Evolutionary conservation across 2,329 filamentous ascomycete genomes (phyloP).

Genomic region (Trichoderma sp.): DNA sequence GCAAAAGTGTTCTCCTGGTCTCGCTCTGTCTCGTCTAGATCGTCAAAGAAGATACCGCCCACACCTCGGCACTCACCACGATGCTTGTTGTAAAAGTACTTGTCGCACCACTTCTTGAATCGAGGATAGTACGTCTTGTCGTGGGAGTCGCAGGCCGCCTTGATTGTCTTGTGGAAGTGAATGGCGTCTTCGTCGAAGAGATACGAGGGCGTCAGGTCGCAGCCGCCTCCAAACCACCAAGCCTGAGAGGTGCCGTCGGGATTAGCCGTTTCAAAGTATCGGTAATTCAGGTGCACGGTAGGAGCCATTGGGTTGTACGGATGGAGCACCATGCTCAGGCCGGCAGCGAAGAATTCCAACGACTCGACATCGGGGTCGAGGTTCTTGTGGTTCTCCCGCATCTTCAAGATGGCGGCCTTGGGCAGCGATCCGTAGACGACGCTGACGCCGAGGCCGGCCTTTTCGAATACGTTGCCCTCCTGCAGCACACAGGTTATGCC

Average conservation of each 20-base stretch:
- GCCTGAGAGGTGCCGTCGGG: constrained; percentile 75
- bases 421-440: constrained; percentile 92
- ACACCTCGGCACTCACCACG: constrained; percentile 81
- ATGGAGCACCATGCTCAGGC: constrained; percentile 88
- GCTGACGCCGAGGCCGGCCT: constrained; percentile 91
- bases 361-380: constrained; percentile 74
- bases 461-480: constrained; percentile 95
- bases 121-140: constrained; percentile 86
- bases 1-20: constrained; percentile 87
- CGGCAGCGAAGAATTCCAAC: constrained; percentile 92
- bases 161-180: constrained; percentile 93
- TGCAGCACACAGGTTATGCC: constrained; percentile 94
- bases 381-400: constrained; percentile 93
- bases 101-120: constrained; percentile 98
- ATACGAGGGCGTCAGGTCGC: constrained; percentile 88
- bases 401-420: constrained; percentile 81
- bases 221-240: constrained; percentile 98
- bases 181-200: constrained; percentile 96
- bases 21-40: constrained; percentile 82
- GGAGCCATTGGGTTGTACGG: constrained; percentile 95
- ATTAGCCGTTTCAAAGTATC: constrained; percentile 95
- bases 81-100: constrained; percentile 95
- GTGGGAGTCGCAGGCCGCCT: constrained; percentile 88
- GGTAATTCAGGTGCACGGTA: constrained; percentile 96
- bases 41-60: constrained; percentile 98